phyloP scores from a whole-genome alignment of 208 protist species.

The Leishmania tarentolae region DNA sequence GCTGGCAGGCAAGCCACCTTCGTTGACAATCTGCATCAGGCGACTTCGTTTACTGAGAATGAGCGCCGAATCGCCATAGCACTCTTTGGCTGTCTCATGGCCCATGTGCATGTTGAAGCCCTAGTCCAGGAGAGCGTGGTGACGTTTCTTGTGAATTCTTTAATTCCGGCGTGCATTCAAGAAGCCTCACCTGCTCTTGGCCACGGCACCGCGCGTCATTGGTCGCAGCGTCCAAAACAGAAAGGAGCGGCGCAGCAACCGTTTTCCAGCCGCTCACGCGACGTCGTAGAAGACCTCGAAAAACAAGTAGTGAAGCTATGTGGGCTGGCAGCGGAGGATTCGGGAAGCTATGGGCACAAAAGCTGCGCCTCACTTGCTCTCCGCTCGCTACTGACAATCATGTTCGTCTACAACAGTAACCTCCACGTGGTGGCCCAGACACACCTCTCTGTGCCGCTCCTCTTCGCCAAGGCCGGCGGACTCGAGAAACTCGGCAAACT shows the following conservation, averaged over 20 bases:
- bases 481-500: slow-evolving; percentile 32
- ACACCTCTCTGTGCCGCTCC: slow-evolving; percentile 29
- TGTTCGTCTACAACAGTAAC: slow-evolving; percentile 40
- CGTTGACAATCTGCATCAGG: slow-evolving; percentile 36
- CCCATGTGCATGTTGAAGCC: background rate
- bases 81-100: slow-evolving; percentile 7
- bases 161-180: background rate
- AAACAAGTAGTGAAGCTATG: background rate
- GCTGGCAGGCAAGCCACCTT: slow-evolving; percentile 41
- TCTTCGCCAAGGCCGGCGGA: slow-evolving; percentile 35
- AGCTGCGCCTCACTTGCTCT: slow-evolving; percentile 25
- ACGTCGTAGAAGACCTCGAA: background rate
- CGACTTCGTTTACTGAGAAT: background rate
- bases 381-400: slow-evolving; percentile 31
- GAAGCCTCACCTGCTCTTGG: background rate
- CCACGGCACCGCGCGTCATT: slow-evolving; percentile 4
- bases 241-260: background rate
- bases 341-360: background rate
- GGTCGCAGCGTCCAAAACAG: slow-evolving; percentile 14
- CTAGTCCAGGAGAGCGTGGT: slow-evolving; percentile 24
- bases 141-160: slow-evolving; percentile 29
- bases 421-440: background rate
- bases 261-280: no score
- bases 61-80: background rate
- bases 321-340: no score